Evolutionary conservation across 179 eudicot species (phyloP).

Genomic region (Beta lomatogona): DNA sequence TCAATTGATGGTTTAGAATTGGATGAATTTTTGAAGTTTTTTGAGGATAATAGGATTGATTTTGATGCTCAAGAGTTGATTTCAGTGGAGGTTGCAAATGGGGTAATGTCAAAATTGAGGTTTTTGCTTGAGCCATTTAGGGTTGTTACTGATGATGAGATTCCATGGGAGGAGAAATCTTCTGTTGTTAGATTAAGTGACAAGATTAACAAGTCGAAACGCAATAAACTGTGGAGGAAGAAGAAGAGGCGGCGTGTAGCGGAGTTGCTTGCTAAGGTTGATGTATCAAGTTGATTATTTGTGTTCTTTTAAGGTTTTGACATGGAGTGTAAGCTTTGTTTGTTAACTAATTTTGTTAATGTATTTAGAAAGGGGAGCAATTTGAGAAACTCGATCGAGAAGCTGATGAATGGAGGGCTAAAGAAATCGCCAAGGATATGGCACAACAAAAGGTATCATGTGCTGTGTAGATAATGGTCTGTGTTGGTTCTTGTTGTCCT

Average conservation of each 20-base stretch:
- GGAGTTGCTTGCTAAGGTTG: conserved; percentile 65
- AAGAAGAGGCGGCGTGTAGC: conserved; percentile 72
- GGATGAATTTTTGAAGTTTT: conserved; percentile 38
- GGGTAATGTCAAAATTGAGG: conserved; percentile 61
- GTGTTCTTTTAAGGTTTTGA: background rate
- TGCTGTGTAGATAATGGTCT: background rate
- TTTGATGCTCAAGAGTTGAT: conserved; percentile 58
- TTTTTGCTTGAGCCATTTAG: conserved; percentile 78
- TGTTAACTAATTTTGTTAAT: conserved; percentile 5
- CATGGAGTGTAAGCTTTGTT: background rate
- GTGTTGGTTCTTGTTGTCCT: background rate
- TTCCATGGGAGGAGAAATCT: conserved; percentile 94
- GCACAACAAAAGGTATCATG: conserved; percentile 73
- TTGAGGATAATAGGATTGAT: conserved; percentile 49
- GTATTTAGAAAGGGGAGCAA: conserved; percentile 57
- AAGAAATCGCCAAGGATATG: conserved; percentile 88
- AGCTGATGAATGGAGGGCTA: conserved; percentile 98
- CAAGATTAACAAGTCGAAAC: conserved; percentile 69
- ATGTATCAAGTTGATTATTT: background rate
- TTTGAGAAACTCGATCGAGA: conserved; percentile 75
- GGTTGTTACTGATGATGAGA: conserved; percentile 57
- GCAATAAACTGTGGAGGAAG: conserved; percentile 89
- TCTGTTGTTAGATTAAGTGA: conserved; percentile 61
- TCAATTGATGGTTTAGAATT: conserved; percentile 24
- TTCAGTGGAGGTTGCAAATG: conserved; percentile 68